Evolutionary conservation across 176 grass and related monocot genomes (phyloP), one percentile per base, ranked within the genome.

Genomic region (Bromus sterilis): DNA sequence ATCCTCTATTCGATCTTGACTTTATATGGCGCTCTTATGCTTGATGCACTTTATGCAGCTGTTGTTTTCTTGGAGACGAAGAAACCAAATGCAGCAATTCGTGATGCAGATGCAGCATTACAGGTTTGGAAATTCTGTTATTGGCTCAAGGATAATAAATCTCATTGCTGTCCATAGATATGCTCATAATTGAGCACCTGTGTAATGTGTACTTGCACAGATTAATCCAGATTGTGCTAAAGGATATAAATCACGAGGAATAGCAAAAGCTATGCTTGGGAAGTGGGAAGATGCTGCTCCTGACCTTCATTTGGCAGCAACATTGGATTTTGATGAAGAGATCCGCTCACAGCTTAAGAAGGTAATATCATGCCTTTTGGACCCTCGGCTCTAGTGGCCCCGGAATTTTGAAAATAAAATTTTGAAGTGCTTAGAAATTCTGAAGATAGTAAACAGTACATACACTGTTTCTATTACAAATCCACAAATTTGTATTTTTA

Each of bases 221-320:
- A 91, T 94, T 63, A 94, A 91, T 62, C 79, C 89, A 53, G 92
- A 94, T 81, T 94, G 89, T 81, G 83, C 89, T 31, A 94, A 94
- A 86, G 92, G 89, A 69, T 94, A 91, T 79, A 94, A 91, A 91
- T 89, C 76, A 62, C 80, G 86, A 81, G 92, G 92, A 34, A 91
- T 94, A 80, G 92, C 89, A 55, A 91, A 89, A 66, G 76, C 89
- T 82, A 87, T 91, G 86, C 86, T 91, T 76, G 89, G 92, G 12
- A 62, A 82, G 9, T 91, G 92, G 92, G 92, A 89, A 85, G 89
- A 89, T 56, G 92, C 92, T 84, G 89, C 83, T 41, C 88, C 46
- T 39, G 83, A 94, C 58, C 89, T 91, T 56, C 92, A 84, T 56
- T 36, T 91, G 80, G 92, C 92, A 78, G 83, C 83, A 70, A 89